Evolutionary conservation across 805 yeast species (phyloP), one percentile per base, ranked within the genome.

Genomic region (Kazachstania viticola): DNA sequence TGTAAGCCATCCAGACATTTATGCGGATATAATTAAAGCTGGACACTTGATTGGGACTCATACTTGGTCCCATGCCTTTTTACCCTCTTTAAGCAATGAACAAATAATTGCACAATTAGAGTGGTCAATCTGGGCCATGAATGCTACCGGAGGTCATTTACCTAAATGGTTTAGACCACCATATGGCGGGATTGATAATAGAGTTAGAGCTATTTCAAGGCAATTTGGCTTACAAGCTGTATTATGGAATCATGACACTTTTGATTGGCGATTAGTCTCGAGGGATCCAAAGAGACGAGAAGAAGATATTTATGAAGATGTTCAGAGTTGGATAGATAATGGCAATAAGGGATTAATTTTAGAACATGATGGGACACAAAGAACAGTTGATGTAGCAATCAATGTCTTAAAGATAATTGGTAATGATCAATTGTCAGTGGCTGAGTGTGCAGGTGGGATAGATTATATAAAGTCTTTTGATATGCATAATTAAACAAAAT

Each of bases 111-210:
- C 96, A 0, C 94, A 88, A 52, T 59, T 88, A 24, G 78, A 87
- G 55, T 88, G 98, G 98, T 76, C 93, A 2, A 74, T 84, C 21
- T 88, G 96, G 96, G 95, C 96, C 4, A 82, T 87, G 85, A 87
- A 88, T 60, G 95, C 95, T 1, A 85, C 96, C 0, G 81, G 83
- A 0, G 65, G 75, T 17, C 87, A 85, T 46, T 51, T 81, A 8
- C 98, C 98, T 5, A 79, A 78, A 48, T 88, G 88, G 81, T 88
- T 81, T 54, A 69, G 98, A 43, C 98, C 98, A 0, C 98, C 98
- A 1, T 88, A 83, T 51, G 98, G 97, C 1, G 96, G 94, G 0
- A 66, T 83, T 21, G 98, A 88, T 58, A 78, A 85, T 51, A 62
- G 97, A 33, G 79, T 88, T 1, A 62, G 97, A 35, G 60, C 75